Evolutionary conservation across 2,329 filamentous ascomycete genomes (phyloP).

Genomic region (Colletotrichum limetticola): DNA sequence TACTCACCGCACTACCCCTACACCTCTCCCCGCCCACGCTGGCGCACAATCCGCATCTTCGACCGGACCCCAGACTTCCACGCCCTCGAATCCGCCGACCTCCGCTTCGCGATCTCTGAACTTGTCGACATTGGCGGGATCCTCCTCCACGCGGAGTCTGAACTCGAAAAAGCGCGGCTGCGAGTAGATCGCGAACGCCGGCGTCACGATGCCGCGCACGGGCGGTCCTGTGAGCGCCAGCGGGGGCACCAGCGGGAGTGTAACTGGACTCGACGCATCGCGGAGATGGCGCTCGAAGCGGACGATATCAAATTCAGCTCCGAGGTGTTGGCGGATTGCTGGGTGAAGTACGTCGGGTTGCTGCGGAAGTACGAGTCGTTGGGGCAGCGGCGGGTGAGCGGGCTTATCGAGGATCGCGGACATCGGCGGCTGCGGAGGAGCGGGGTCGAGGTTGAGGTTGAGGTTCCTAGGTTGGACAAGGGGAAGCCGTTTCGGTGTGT

Average conservation of each 20-base stretch:
- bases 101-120: conserved; percentile 18
- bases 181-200: conserved; percentile 9
- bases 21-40: neutral
- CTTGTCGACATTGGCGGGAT: conserved; percentile 24
- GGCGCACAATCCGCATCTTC: conserved; percentile 24
- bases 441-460: neutral
- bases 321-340: conserved; percentile 25
- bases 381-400: conserved; percentile 22
- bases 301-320: conserved; percentile 21
- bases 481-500: neutral
- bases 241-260: conserved; percentile 3
- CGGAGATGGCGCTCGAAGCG: neutral
- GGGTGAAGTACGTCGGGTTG: conserved; percentile 22
- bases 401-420: conserved; percentile 3
- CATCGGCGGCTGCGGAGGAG: neutral
- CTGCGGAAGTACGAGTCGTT: conserved; percentile 24
- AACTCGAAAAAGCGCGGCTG: conserved; percentile 16
- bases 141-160: conserved; percentile 4
- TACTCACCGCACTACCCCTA: neutral
- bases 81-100: conserved; percentile 1
- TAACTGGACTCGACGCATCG: conserved; percentile 4
- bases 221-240: neutral
- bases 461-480: neutral
- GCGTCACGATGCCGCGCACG: conserved; percentile 4
- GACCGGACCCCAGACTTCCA: conserved; percentile 23